phyloP scores from a whole-genome alignment of 306 rosid genomes.

The Prunus davidiana region DNA sequence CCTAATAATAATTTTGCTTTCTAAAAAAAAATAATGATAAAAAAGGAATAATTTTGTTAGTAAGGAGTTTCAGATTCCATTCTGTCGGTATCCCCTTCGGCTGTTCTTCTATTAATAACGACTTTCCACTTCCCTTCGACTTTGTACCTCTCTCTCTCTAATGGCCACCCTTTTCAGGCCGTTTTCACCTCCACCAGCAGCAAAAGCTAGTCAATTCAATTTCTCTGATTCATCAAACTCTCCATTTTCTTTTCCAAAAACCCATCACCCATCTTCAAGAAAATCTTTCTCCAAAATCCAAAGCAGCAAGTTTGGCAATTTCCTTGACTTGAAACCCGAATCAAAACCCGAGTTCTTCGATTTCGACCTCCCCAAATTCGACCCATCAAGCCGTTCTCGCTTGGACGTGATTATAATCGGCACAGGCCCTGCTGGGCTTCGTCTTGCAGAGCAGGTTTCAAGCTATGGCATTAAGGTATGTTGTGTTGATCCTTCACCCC shows the following conservation, averaged over 20 bases:
- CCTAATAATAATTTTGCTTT: neutral
- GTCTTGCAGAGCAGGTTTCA: slow-evolving; percentile 71
- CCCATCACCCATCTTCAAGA: slow-evolving; percentile 26
- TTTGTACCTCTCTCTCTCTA: neutral
- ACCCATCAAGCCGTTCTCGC: slow-evolving; percentile 35
- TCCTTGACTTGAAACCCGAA: slow-evolving; percentile 61
- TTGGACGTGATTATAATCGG: slow-evolving; percentile 69
- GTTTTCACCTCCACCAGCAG: slow-evolving; percentile 29
- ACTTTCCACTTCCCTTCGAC: neutral
- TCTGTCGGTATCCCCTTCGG: neutral
- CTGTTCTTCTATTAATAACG: neutral
- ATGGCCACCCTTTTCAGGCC: slow-evolving; percentile 40
- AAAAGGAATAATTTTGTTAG: neutral
- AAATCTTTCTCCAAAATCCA: slow-evolving; percentile 20
- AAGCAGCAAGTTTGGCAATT: slow-evolving; percentile 48
- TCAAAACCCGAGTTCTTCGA: slow-evolving; percentile 32
- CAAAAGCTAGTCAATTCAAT: slow-evolving; percentile 23
- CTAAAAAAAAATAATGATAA: neutral
- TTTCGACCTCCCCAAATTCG: slow-evolving; percentile 57
- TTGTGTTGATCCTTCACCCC: slow-evolving; percentile 76
- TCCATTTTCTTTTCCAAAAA: slow-evolving; percentile 19
- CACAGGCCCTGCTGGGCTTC: slow-evolving; percentile 75
- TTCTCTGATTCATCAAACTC: slow-evolving; percentile 21
- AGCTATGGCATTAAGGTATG: slow-evolving; percentile 70
- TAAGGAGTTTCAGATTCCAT: neutral